Evolutionary conservation across 2,329 filamentous ascomycete genomes (phyloP).

Genomic region (Venturia carpophila): DNA sequence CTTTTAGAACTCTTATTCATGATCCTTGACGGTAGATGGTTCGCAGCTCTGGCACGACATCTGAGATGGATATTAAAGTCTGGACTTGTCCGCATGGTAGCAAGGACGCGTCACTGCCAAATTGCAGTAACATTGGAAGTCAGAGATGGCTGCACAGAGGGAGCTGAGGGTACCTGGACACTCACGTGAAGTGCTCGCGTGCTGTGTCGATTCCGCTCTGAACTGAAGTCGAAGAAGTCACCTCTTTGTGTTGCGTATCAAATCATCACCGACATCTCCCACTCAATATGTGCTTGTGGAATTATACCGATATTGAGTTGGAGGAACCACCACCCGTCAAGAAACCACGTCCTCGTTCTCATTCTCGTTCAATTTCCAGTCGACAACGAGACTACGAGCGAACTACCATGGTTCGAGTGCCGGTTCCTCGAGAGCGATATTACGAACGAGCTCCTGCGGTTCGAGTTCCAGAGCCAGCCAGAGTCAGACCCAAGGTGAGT

Average conservation of each 20-base stretch:
- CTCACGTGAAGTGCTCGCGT: not conserved
- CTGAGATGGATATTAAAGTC: too few relatives aligned
- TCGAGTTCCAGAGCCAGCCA: not conserved
- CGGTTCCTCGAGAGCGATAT: not conserved
- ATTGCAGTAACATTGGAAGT: not conserved
- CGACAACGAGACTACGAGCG: not conserved
- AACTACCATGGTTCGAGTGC: not conserved
- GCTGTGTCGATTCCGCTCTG: not conserved
- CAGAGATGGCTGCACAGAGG: not conserved
- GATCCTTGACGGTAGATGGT: too few relatives aligned
- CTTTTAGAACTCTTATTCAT: too few relatives aligned
- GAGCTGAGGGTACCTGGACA: not conserved
- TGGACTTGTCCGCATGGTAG: too few relatives aligned
- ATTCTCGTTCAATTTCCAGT: not conserved
- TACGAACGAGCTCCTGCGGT: not conserved
- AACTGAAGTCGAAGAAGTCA: not conserved
- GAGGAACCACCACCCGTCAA: conserved; percentile 3
- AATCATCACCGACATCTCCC: not conserved
- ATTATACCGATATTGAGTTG: conserved; percentile 1
- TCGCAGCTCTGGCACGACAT: too few relatives aligned
- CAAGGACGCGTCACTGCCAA: not conserved
- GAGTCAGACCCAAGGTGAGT: not conserved
- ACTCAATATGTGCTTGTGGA: conserved; percentile 4
- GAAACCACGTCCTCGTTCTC: not conserved
- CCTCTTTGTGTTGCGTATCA: not conserved